phyloP scores from a whole-genome alignment of 768 basidiomycete species.

The Tephrocybe rancida region DNA sequence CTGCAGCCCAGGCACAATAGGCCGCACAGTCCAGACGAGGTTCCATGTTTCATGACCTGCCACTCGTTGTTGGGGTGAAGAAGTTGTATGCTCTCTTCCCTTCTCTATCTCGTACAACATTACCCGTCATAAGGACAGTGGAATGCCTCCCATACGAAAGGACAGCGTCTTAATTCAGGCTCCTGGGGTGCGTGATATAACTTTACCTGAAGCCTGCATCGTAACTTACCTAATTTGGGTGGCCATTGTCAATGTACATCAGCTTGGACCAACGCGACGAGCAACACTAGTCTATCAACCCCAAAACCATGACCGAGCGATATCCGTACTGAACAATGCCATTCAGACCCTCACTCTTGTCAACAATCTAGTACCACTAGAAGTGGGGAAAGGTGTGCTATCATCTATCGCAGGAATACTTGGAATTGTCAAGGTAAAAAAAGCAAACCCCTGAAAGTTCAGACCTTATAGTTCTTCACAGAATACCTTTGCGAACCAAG shows the following conservation, averaged over 20 bases:
- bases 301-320: constrained; percentile 1
- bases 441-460: too few relatives aligned
- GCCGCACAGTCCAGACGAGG: too few relatives aligned
- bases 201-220: neutral
- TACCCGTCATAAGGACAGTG: neutral
- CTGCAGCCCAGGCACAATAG: too few relatives aligned
- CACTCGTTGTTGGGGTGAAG: too few relatives aligned
- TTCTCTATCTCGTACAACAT: too few relatives aligned
- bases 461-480: neutral
- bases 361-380: constrained; percentile 1
- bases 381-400: constrained; percentile 6
- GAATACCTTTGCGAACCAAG: constrained; percentile 4
- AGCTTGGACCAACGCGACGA: neutral
- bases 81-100: too few relatives aligned
- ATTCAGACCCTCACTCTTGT: constrained; percentile 8
- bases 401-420: constrained; percentile 7
- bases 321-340: constrained; percentile 7
- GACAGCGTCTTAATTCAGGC: neutral
- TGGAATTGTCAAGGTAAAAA: constrained; percentile 7
- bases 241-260: neutral
- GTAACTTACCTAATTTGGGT: neutral
- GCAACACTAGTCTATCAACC: neutral
- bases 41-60: too few relatives aligned
- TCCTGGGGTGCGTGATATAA: neutral
- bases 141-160: neutral